Evolutionary conservation across 2,329 filamentous ascomycete genomes (phyloP).

Genomic region (Septoria petroselini): DNA sequence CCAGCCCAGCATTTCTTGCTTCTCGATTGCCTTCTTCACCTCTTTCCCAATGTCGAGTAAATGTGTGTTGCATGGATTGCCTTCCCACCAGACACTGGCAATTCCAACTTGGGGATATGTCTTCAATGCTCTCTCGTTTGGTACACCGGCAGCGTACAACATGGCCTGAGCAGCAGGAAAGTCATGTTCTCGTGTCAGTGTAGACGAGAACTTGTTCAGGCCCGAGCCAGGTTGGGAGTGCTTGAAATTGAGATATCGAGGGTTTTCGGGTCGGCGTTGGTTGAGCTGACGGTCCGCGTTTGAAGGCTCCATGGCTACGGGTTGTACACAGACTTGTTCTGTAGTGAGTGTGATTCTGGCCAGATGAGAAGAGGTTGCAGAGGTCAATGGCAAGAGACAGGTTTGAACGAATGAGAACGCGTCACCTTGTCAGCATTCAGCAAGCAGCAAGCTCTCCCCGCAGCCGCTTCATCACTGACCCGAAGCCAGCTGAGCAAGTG

Average conservation of each 20-base stretch:
- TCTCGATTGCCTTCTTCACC: slow-evolving; percentile 76
- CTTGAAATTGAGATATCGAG: slow-evolving; percentile 57
- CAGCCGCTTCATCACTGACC: slow-evolving; percentile 18
- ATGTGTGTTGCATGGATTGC: slow-evolving; percentile 78
- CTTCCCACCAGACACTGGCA: slow-evolving; percentile 95
- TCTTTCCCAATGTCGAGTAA: slow-evolving; percentile 84
- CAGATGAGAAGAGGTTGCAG: slow-evolving; percentile 1
- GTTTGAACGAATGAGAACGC: slow-evolving; percentile 20
- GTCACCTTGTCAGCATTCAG: slow-evolving; percentile 16
- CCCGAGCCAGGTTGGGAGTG: slow-evolving; percentile 54
- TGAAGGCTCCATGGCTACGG: slow-evolving; percentile 36
- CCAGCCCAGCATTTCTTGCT: slow-evolving; percentile 87
- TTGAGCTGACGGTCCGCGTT: slow-evolving; percentile 39
- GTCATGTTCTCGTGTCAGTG: slow-evolving; percentile 79
- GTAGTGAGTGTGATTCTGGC: background rate
- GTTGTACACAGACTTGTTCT: too few relatives aligned
- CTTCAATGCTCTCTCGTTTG: slow-evolving; percentile 80
- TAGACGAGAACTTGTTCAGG: slow-evolving; percentile 83
- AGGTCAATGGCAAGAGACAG: slow-evolving; percentile 19
- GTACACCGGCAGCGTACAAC: slow-evolving; percentile 90
- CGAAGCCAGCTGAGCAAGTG: slow-evolving; percentile 14
- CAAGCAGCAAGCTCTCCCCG: background rate
- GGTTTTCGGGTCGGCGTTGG: slow-evolving; percentile 40
- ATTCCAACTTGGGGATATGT: slow-evolving; percentile 86
- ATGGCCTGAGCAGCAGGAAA: slow-evolving; percentile 92